These are phyloP conservation scores for Lichtheimia corymbifera DNA, from an alignment of 371 early-diverging fungal species.

Conservation along the genomic window DNA sequence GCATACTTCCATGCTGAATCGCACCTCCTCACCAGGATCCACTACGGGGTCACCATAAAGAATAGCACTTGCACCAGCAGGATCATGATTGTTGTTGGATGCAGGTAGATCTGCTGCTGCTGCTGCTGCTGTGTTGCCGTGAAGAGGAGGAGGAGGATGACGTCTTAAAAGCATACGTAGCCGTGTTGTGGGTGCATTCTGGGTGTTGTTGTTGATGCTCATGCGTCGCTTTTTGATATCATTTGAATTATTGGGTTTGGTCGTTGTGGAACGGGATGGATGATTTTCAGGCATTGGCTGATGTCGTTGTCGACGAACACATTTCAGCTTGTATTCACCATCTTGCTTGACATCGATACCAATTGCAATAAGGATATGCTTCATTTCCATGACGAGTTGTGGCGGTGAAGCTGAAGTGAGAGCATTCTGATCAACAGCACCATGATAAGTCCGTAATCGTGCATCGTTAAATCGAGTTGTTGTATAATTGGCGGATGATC, in stretches of 20 bases:
- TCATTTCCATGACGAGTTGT: slow-evolving; percentile 68
- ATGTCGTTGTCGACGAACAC: slow-evolving; percentile 55
- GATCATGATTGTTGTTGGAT: not conserved
- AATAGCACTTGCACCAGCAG: not conserved
- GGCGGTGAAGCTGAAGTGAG: slow-evolving; percentile 72
- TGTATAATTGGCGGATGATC: slow-evolving; percentile 7
- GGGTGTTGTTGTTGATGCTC: slow-evolving; percentile 2
- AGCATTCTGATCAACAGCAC: slow-evolving; percentile 77
- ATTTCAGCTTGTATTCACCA: slow-evolving; percentile 74
- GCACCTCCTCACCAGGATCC: slow-evolving; percentile 81
- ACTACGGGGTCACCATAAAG: slow-evolving; percentile 92
- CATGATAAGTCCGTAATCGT: slow-evolving; percentile 74
- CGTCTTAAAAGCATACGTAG: slow-evolving; percentile 11
- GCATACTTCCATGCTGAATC: slow-evolving; percentile 88
- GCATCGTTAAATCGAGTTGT: slow-evolving; percentile 31
- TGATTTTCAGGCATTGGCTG: slow-evolving; percentile 14
- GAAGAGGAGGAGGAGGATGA: slow-evolving; percentile 8
- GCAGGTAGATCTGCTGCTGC: not conserved
- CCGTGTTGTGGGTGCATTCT: slow-evolving; percentile 13
- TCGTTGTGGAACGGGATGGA: not conserved
- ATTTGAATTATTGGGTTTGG: slow-evolving; percentile 1
- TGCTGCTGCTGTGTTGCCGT: not conserved
- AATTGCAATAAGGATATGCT: slow-evolving; percentile 58
- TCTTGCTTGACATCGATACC: slow-evolving; percentile 75
- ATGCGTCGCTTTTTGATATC: slow-evolving; percentile 17